Evolutionary conservation across 2,329 filamentous ascomycete genomes (phyloP).

Genomic region (Curvularia hawaiiensis): DNA sequence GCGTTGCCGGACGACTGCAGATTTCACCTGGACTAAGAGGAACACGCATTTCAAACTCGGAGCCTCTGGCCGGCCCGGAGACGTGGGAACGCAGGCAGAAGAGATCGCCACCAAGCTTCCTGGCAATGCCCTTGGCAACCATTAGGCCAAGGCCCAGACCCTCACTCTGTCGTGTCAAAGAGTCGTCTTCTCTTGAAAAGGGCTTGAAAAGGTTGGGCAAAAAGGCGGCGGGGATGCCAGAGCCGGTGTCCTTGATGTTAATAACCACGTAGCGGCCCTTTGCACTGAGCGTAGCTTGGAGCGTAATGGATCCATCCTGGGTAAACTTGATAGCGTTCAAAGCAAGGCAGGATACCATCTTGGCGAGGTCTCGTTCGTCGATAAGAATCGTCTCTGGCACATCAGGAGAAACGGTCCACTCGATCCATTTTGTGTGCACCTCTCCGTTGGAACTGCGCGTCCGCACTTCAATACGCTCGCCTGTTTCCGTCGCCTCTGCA

Average conservation of each 20-base stretch:
- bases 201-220: constrained; percentile 71
- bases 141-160: constrained; percentile 71
- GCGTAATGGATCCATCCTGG: constrained; percentile 64
- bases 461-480: constrained; percentile 57
- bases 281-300: constrained; percentile 59
- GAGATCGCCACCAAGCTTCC: constrained; percentile 71
- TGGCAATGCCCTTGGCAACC: constrained; percentile 73
- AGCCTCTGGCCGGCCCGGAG: constrained; percentile 63
- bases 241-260: constrained; percentile 68
- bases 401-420: constrained; percentile 56
- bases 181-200: constrained; percentile 71
- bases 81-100: constrained; percentile 68
- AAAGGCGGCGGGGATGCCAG: constrained; percentile 70
- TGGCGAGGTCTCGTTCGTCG: constrained; percentile 67
- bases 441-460: constrained; percentile 52
- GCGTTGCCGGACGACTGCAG: constrained; percentile 57
- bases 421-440: constrained; percentile 53
- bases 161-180: constrained; percentile 69
- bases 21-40: constrained; percentile 61
- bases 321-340: constrained; percentile 75
- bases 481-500: constrained; percentile 52
- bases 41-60: constrained; percentile 71
- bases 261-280: constrained; percentile 63
- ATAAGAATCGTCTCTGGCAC: constrained; percentile 62
- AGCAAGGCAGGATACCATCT: constrained; percentile 67